phyloP scores from a whole-genome alignment of 2,329 filamentous ascomycete species.

The Cladophialophora yegresii region DNA sequence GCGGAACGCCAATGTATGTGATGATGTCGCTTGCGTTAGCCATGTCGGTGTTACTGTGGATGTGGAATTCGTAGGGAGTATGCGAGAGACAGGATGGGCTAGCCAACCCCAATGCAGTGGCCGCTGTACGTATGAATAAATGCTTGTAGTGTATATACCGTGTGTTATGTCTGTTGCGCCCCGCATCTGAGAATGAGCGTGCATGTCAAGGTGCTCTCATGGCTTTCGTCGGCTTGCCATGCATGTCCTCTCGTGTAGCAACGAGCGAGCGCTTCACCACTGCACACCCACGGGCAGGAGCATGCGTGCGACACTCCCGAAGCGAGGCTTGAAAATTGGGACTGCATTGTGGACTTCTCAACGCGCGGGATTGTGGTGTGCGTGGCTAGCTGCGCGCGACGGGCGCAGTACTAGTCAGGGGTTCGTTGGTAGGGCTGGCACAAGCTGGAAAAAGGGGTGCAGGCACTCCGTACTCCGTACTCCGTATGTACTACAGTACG shows the following conservation, averaged over 20 bases:
- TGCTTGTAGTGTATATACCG: too few relatives aligned
- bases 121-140: too few relatives aligned
- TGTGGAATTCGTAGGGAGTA: background rate
- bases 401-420: too few relatives aligned
- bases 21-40: constrained; percentile 53
- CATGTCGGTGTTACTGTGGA: constrained; percentile 10
- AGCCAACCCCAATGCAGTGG: background rate
- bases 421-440: background rate
- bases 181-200: background rate
- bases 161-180: too few relatives aligned
- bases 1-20: constrained; percentile 60
- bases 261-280: background rate
- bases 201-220: background rate
- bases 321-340: background rate
- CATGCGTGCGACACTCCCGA: background rate
- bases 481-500: too few relatives aligned
- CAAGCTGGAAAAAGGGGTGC: background rate
- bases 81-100: background rate
- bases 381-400: too few relatives aligned
- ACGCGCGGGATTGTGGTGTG: background rate
- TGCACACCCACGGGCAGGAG: background rate
- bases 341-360: background rate
- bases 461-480: too few relatives aligned
- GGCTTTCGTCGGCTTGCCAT: background rate
- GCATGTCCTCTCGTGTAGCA: background rate